Percentiles rank a stretch among this genome's conserved stretches.
Conservation (phyloP, 2,329 filamentous ascomycete genomes). For the Chrysosporium queenslandicum region DNA sequence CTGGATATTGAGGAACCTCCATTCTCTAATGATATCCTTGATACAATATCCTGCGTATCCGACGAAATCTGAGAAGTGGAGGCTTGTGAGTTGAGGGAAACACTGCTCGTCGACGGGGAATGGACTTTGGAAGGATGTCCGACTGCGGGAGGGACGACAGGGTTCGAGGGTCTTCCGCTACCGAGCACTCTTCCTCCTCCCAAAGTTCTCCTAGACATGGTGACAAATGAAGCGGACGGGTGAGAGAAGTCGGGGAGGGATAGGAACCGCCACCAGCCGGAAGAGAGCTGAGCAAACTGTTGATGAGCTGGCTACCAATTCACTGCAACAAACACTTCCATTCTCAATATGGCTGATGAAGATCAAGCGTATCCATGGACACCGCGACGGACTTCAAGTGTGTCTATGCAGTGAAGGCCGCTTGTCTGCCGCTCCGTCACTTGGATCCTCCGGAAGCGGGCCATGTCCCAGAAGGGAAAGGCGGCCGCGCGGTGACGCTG, state of each 20-base stretch:
- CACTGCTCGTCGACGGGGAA: conserved; percentile 59
- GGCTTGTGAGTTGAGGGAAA: conserved; percentile 65
- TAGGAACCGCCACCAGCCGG: background rate
- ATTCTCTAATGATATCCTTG: conserved; percentile 64
- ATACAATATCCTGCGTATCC: conserved; percentile 65
- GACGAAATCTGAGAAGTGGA: conserved; percentile 63
- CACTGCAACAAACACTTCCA: background rate
- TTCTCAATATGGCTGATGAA: background rate
- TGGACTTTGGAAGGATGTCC: conserved; percentile 35
- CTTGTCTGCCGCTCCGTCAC: background rate
- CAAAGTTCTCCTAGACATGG: conserved; percentile 75
- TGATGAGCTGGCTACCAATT: background rate
- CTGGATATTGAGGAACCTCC: conserved; percentile 39
- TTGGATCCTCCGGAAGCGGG: background rate
- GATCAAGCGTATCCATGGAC: background rate
- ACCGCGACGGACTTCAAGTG: too few relatives aligned
- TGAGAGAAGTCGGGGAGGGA: background rate
- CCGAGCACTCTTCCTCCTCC: conserved; percentile 88
- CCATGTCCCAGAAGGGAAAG: conserved; percentile 1
- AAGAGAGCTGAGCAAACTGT: background rate
- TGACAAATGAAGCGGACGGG: conserved; percentile 11
- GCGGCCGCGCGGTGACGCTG: background rate
- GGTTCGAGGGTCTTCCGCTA: conserved; percentile 70
- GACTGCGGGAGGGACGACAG: conserved; percentile 42
- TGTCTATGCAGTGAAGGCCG: too few relatives aligned